Base-by-base conservation (phyloP, 139 green algal genomes). In the Choricystis sp. region DNA sequence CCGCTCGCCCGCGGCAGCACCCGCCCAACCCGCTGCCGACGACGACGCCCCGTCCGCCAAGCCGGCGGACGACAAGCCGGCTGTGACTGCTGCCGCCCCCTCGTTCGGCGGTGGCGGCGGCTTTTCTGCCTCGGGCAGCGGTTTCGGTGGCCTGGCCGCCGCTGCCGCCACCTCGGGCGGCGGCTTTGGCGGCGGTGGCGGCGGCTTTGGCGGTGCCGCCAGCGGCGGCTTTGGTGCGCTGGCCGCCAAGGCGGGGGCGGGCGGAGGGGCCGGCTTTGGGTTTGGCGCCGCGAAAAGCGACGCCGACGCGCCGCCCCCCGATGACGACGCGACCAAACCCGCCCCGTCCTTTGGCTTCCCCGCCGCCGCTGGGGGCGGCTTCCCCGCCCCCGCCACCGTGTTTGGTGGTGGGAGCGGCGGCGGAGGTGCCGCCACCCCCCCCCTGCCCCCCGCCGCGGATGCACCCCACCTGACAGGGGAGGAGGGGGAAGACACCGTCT, bases 401-500 rank as follows among this genome's bases (percentile, higher is more conserved):
- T 52, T 52, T 52, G 40, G 40, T 16, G 40, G 40, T 16, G 40
- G 40, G 9, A 16, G 40, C 40, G 40, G 40, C 16, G 40, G 40
- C 40, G 40, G 40, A 21, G 40, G 40, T 16, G 16, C 40, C 3
- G 57, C 25, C 24, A 29, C 21, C 19, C 26, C 67, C 14, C n/a
- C 59, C 27, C 62, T 69, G 28, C 72, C 81, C 40, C 40, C 40
- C 40, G 40, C 9, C 23, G 68, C 55, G 56, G 76, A 74, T 62
- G 58, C 77, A 40, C 61, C 71, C 2, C 71, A 74, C 57, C 60
- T 76, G 5, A 94, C 85, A 1, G 86, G 86, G 4, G 86, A 94
- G 74, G 86, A 94, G 73, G 64, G 74, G 20, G 86, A 94, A 72
- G 57, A 61, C 14, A 73, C 65, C 1, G 57, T 83, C 19, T 90